phyloP scores from a whole-genome alignment of 306 rosid species.

The Abrus pulchellus region DNA sequence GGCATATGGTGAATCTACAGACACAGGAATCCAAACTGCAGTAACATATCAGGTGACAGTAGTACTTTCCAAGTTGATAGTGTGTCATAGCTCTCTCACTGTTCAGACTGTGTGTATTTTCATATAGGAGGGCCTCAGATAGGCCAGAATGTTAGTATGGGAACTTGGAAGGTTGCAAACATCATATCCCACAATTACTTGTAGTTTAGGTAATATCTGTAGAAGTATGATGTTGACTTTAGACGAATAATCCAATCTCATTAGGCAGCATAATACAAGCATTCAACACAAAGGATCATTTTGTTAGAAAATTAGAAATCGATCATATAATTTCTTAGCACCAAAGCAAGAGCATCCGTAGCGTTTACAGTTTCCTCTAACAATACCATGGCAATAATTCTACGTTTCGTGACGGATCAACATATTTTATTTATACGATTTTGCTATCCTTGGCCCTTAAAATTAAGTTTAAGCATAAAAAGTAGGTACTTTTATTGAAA shows the following conservation, averaged over 20 bases:
- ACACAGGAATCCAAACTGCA: conserved; percentile 31
- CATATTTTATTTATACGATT: not conserved
- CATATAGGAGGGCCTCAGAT: not conserved
- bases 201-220: not conserved
- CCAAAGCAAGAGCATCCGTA: not conserved
- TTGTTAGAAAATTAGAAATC: conserved; percentile 20
- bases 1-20: conserved; percentile 26
- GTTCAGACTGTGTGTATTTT: not conserved
- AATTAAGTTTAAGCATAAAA: no score
- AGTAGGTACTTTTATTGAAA: no score
- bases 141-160: not conserved
- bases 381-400: conserved; percentile 16
- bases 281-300: conserved; percentile 18
- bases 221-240: conserved; percentile 12
- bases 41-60: conserved; percentile 16
- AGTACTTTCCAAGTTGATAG: conserved; percentile 1
- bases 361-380: not conserved
- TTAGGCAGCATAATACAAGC: not conserved
- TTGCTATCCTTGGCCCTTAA: no score
- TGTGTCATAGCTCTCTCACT: not conserved
- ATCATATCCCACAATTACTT: conserved; percentile 8
- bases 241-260: conserved; percentile 28
- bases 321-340: conserved; percentile 14
- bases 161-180: conserved; percentile 12
- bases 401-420: not conserved